Evolutionary conservation across 345 rosid genomes (phyloP), one percentile per base, ranked within the genome.

Genomic region (Conringia planisiliqua): DNA sequence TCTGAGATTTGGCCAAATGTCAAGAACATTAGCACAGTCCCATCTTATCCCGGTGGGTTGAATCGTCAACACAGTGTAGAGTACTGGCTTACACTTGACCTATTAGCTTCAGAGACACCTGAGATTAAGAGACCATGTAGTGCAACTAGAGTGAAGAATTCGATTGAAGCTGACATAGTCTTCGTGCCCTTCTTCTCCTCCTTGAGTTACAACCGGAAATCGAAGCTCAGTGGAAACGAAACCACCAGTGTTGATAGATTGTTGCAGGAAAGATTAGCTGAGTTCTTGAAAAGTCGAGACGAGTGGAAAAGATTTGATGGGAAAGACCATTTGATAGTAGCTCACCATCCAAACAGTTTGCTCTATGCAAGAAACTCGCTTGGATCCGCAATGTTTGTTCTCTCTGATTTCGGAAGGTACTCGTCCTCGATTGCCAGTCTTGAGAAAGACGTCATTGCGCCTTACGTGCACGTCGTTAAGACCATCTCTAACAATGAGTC

Each of bases 371-470:
- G 92, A 75, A 74, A 78, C 76, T 61, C 74, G 17, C 71, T 94
- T 73, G 93, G 95, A 14, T 86, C 90, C 14, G 92, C 97, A 29
- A 94, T 87, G 85, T 91, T 91, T 83, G 84, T 91, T 81, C 93
- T 94, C 38, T 91, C 97, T 6, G 98, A 94, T 90, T 94, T 94
- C 27, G 96, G 98, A 13, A 89, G 97, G 69, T 94, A 94, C 72
- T 82, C 93, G 7, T 70, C 73, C 5, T 86, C 81, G 43, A 75
- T 87, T 55, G 97, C 98, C 61, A 94, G 89, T 79, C 65, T 86
- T 58, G 81, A 76, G 66, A 94, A 91, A 75, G 98, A 94, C 61
- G 63, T 91, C 55, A 87, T 91, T 43, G 97, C 97, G 43, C 97
- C 97, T 67, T 94, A 94, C 77, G 79, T 76, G 82, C 98, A 94